A percentile compares a stretch with the other conserved stretches of the same genome.
Evolutionary conservation across 768 basidiomycete genomes (phyloP).

Genomic region (Boletus rubropictus): DNA sequence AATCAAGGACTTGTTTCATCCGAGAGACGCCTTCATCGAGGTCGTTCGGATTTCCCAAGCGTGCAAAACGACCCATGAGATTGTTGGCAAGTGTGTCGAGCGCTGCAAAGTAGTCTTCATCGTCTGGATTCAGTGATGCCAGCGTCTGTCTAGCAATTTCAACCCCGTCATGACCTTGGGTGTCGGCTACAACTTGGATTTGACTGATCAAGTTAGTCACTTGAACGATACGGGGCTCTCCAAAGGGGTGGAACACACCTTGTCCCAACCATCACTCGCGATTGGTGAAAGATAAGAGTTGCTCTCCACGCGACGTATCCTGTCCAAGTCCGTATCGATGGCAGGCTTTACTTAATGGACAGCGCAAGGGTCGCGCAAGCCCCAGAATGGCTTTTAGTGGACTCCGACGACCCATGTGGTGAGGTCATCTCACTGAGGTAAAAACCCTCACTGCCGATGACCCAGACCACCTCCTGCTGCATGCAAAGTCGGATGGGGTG

Average conservation of each 20-base stretch:
- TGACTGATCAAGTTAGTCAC: neutral
- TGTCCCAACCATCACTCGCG: slow-evolving; percentile 3
- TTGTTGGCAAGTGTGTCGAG: slow-evolving; percentile 7
- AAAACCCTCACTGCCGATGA: too few species aligned
- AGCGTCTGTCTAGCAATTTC: slow-evolving; percentile 10
- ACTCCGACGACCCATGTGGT: too few species aligned
- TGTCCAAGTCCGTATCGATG: neutral
- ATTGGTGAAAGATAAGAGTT: neutral
- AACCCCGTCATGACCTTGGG: slow-evolving; percentile 6
- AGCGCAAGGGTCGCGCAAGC: too few species aligned
- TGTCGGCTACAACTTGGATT: neutral
- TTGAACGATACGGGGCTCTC: neutral
- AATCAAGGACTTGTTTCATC: slow-evolving; percentile 13
- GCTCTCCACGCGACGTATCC: neutral
- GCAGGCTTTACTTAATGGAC: too few species aligned
- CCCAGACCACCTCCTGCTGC: too few species aligned
- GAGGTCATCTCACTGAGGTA: too few species aligned
- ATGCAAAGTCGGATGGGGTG: too few species aligned
- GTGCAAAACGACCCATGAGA: slow-evolving; percentile 21
- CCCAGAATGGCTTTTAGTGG: too few species aligned
- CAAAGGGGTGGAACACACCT: neutral
- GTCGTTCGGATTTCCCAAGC: slow-evolving; percentile 18
- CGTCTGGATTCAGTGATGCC: slow-evolving; percentile 3
- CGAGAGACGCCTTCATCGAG: slow-evolving; percentile 23
- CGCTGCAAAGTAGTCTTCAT: slow-evolving; percentile 5